Evolutionary conservation across 1,284 basidiomycete species (phyloP).

Genomic region (Gymnopus androsaceus): DNA sequence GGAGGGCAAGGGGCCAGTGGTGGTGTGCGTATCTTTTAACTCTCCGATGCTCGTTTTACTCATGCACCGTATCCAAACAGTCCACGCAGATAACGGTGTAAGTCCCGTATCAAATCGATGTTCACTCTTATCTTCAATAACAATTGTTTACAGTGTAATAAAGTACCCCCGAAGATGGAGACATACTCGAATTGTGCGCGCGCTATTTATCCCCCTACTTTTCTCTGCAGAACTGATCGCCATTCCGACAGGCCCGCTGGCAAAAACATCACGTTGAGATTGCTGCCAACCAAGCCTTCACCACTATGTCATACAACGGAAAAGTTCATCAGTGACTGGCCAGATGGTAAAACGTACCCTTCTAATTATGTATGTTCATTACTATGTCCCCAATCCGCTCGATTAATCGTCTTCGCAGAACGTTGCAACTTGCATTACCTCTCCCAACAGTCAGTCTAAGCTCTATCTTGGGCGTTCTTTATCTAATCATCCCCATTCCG

Average conservation of each 20-base stretch:
- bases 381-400: slow-evolving; percentile 28
- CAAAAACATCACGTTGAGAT: slow-evolving; percentile 21
- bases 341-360: slow-evolving; percentile 17
- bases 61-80: not conserved
- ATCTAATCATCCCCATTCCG: not conserved
- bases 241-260: slow-evolving; percentile 42
- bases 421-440: slow-evolving; percentile 9
- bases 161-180: slow-evolving; percentile 44
- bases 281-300: slow-evolving; percentile 21
- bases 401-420: slow-evolving; percentile 1
- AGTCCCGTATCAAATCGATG: not conserved
- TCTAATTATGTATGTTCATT: slow-evolving; percentile 2
- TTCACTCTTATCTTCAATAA: not conserved
- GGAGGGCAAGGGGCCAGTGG: slow-evolving; percentile 8
- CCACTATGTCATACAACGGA: slow-evolving; percentile 18
- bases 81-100: slow-evolving; percentile 11
- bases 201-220: not conserved
- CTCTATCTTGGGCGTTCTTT: not conserved
- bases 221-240: not conserved
- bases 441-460: slow-evolving; percentile 8
- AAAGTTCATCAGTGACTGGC: slow-evolving; percentile 17
- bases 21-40: slow-evolving; percentile 9
- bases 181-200: slow-evolving; percentile 45
- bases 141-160: slow-evolving; percentile 35
- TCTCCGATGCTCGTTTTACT: not conserved